Evolutionary conservation across 768 basidiomycete genomes (phyloP), one percentile per base, ranked within the genome.

Genomic region (Scleroderma bovista): DNA sequence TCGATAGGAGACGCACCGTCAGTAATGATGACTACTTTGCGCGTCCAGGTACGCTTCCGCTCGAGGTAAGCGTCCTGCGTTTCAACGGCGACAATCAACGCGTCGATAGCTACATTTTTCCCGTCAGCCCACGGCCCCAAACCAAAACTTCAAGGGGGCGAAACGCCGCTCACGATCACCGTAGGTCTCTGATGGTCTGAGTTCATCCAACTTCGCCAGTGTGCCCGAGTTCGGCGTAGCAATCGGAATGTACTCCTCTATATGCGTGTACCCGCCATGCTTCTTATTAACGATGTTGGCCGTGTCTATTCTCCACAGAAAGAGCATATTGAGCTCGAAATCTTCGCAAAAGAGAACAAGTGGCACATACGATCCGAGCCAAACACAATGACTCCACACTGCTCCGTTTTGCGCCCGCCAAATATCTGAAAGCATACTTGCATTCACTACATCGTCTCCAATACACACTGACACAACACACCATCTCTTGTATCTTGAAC

Each of bases 401-500:
- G 84, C 61, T 95, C 94, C 10, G 94, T 97, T 72, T 95, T 96
- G 37, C 94, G 77, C 13, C 86, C 88, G 56, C 88, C 82, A 62
- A 84, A 93, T 56, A 97, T 93, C 94, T 98, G 50, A 11, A 20
- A 11, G 3, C 20, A 23, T 7, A 29, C 17, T 17, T 1, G 24
- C 12, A 17, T 57, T 38, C 11, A 13, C n/a, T 1, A 24, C 23
- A 43, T 16, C 13, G 5, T 15, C 22, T 19, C 17, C 37, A 3
- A 2, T 31, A 5, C 2, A 2, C 34, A 12, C 24, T 16, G 37
- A 19, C 42, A 29, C 23, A 15, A 60, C 65, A 10, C 47, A 89
- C 90, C 86, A 95, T 93, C 53, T 94, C 88, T 62, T 95, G 91
- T 31, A 94, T 78, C 66, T 93, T 93, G 56, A 92, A 77, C 64